Percentiles rank a stretch among this genome's conserved stretches.
These are phyloP conservation scores for Tagetes erecta DNA, from an alignment of 129 eudicot genomes.

Conservation along the genomic window DNA sequence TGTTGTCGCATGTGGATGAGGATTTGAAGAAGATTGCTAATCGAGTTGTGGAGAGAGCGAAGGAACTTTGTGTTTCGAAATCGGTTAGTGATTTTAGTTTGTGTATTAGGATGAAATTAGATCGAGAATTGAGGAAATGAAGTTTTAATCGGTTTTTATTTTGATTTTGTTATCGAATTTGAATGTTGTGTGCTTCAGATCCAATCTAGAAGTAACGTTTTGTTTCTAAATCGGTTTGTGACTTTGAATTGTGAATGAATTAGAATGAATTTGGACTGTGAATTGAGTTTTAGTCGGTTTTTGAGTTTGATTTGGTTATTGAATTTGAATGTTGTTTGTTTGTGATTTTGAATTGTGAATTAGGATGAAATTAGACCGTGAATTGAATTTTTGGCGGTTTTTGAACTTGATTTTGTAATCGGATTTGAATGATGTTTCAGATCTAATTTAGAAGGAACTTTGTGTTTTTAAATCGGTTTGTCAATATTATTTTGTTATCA, in stretches of 20 bases:
- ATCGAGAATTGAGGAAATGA: not conserved
- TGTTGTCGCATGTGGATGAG: conserved; percentile 54
- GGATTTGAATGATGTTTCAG: not conserved
- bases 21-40: conserved; percentile 78
- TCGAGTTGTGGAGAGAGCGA: conserved; percentile 62
- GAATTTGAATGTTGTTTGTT: too few relatives aligned
- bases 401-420: not conserved
- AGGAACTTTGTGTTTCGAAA: conserved; percentile 59
- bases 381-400: too few relatives aligned
- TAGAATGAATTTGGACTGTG: too few relatives aligned
- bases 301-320: too few relatives aligned
- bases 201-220: conserved; percentile 43
- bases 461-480: conserved; percentile 60
- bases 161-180: not conserved
- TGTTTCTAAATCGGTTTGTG: conserved; percentile 50
- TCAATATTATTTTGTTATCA: too few relatives aligned
- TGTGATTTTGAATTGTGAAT: not conserved
- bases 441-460: conserved; percentile 34
- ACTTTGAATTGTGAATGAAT: too few relatives aligned
- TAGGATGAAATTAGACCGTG: not conserved
- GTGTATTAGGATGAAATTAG: not conserved
- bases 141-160: too few relatives aligned
- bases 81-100: conserved; percentile 42
- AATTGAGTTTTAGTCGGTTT: too few relatives aligned
- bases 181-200: not conserved